These are phyloP conservation scores for Vachellia pachyceras DNA, from an alignment of 306 rosid species.

Conservation along the genomic window DNA sequence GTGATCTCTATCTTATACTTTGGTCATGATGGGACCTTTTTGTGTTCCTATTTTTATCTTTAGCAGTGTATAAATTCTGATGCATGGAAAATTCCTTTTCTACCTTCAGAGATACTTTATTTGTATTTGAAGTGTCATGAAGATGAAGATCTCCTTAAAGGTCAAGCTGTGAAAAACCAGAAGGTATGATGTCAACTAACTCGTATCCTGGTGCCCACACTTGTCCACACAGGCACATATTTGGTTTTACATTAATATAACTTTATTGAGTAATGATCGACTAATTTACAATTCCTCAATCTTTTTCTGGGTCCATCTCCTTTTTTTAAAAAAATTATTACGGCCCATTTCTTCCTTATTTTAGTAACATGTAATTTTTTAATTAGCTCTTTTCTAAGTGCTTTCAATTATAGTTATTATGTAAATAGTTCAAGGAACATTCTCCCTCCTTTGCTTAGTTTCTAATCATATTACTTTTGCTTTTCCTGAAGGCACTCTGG, in stretches of 20 bases:
- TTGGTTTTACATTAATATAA: neutral
- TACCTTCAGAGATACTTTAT: constrained; percentile 61
- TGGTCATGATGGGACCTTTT: neutral
- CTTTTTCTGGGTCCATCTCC: neutral
- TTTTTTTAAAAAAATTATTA: too few relatives aligned
- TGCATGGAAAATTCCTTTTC: constrained; percentile 22
- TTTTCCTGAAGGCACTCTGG: constrained; percentile 73
- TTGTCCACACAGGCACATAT: neutral
- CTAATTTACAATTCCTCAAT: neutral
- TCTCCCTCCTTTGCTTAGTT: neutral
- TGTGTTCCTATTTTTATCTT: constrained; percentile 11
- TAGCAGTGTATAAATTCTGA: constrained; percentile 16
- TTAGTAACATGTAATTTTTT: neutral
- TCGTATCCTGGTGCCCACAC: neutral
- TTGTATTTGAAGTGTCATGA: constrained; percentile 75
- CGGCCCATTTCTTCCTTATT: constrained; percentile 11
- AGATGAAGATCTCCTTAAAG: constrained; percentile 85
- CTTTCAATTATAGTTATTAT: constrained; percentile 16
- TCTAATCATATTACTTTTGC: constrained; percentile 9
- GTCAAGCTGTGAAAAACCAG: constrained; percentile 86
- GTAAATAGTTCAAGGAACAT: constrained; percentile 2
- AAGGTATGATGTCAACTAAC: constrained; percentile 57
- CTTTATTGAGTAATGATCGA: neutral
- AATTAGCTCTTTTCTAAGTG: neutral
- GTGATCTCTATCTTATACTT: constrained; percentile 3